Conservation (phyloP, 225 moss, liverwort and hornwort species). For the Anthoceros angustus region DNA sequence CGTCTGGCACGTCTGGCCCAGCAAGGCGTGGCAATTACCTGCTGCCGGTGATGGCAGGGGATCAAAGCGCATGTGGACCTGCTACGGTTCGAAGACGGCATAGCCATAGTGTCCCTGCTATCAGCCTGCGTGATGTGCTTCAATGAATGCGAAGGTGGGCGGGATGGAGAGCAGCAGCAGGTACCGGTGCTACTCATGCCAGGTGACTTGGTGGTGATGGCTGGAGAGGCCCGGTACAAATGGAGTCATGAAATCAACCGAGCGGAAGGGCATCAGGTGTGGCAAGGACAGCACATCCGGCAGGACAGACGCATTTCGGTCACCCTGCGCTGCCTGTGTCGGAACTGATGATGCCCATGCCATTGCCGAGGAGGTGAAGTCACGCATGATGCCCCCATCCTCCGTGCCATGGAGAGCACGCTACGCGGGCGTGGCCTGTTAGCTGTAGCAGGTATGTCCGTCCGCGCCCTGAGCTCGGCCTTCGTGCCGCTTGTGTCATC, state of each 20-base stretch:
- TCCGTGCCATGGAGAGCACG: no score
- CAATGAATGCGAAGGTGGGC: conserved; percentile 1
- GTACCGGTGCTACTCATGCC: conserved; percentile 51
- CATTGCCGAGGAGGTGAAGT: no score
- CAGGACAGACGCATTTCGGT: conserved; percentile 56
- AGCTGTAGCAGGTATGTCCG: no score
- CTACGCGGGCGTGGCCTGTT: no score
- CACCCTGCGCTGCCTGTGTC: conserved; percentile 53
- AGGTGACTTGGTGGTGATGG: conserved; percentile 52
- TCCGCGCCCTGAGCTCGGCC: no score
- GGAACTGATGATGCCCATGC: no score
- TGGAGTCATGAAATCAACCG: conserved; percentile 88
- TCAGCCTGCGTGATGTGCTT: conserved; percentile 85
- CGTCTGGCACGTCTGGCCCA: not conserved
- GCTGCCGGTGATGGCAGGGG: conserved; percentile 23
- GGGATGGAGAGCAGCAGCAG: conserved; percentile 10
- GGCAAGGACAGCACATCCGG: conserved; percentile 38
- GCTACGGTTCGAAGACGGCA: conserved; percentile 71
- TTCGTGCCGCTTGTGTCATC: no score
- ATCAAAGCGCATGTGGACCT: conserved; percentile 71
- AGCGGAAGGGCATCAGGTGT: conserved; percentile 38
- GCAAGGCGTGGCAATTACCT: not conserved
- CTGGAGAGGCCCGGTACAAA: conserved; percentile 44
- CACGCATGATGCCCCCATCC: no score
- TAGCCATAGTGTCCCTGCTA: conserved; percentile 53